phyloP scores from a whole-genome alignment of 1,284 basidiomycete species.

The Moesziomyces parantarcticus region DNA sequence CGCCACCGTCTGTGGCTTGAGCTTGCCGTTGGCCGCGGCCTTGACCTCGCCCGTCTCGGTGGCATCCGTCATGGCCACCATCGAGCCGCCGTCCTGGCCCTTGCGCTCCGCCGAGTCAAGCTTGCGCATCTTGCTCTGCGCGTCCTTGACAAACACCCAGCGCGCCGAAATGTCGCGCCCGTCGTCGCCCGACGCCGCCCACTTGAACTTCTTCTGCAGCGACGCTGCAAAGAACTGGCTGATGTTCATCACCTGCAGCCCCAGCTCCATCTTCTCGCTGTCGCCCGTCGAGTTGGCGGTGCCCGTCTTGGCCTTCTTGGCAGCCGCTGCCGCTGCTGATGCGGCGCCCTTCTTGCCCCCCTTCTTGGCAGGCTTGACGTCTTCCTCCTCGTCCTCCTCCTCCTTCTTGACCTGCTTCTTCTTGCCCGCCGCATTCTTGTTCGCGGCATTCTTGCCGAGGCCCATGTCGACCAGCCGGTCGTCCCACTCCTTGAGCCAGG shows the following conservation, averaged over 20 bases:
- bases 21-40: slow-evolving; percentile 25
- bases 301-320: slow-evolving; percentile 29
- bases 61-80: slow-evolving; percentile 45
- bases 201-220: slow-evolving; percentile 67
- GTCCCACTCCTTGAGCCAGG: slow-evolving; percentile 68
- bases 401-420: slow-evolving; percentile 53
- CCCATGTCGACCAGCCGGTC: slow-evolving; percentile 44
- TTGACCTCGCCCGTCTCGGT: slow-evolving; percentile 20
- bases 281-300: slow-evolving; percentile 47
- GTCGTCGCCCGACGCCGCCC: slow-evolving; percentile 57
- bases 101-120: slow-evolving; percentile 55
- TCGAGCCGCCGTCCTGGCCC: slow-evolving; percentile 35
- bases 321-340: too few relatives aligned
- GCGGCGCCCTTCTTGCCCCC: slow-evolving; percentile 33
- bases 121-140: slow-evolving; percentile 59
- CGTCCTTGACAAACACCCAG: slow-evolving; percentile 64
- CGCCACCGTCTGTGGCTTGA: slow-evolving; percentile 39
- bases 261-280: slow-evolving; percentile 65
- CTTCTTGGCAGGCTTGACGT: slow-evolving; percentile 45
- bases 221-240: slow-evolving; percentile 64
- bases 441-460: slow-evolving; percentile 18
- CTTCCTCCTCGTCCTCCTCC: slow-evolving; percentile 39
- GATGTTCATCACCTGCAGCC: slow-evolving; percentile 61
- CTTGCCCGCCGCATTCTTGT: slow-evolving; percentile 15
- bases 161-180: slow-evolving; percentile 49